Evolutionary conservation across 2,329 filamentous ascomycete species (phyloP).

Genomic region (Allantophomopsis cytisporea): DNA sequence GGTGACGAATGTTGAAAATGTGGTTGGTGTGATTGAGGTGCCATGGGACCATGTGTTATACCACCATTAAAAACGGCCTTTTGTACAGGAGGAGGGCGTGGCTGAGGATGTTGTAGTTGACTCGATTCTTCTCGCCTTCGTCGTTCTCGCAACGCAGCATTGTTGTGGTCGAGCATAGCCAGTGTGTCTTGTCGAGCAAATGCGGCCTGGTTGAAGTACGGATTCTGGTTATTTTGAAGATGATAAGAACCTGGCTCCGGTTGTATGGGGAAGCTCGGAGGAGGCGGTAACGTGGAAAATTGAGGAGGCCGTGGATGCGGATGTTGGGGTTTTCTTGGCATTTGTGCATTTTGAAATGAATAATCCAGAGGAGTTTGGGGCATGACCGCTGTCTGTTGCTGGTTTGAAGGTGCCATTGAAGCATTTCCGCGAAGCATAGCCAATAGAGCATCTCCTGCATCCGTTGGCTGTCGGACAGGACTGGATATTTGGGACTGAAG

Average conservation of each 20-base stretch:
- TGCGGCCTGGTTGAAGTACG: slow-evolving; percentile 4
- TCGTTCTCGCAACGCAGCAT: slow-evolving; percentile 4
- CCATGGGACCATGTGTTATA: slow-evolving; percentile 15
- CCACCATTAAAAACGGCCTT: slow-evolving; percentile 32
- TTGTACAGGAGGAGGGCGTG: slow-evolving; percentile 37
- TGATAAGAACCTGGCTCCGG: slow-evolving; percentile 9
- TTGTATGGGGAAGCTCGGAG: slow-evolving; percentile 31
- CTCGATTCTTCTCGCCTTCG: slow-evolving; percentile 10
- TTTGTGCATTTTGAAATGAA: slow-evolving; percentile 29
- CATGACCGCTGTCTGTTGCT: slow-evolving; percentile 4
- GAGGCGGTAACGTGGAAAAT: slow-evolving; percentile 28
- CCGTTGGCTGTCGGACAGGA: slow-evolving; percentile 4
- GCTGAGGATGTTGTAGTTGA: slow-evolving; percentile 20
- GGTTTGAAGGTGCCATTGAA: slow-evolving; percentile 3
- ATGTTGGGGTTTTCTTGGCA: slow-evolving; percentile 44
- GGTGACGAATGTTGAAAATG: neutral
- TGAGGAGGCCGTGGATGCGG: slow-evolving; percentile 31
- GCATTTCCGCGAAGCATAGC: slow-evolving; percentile 30
- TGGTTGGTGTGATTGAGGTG: slow-evolving; percentile 15
- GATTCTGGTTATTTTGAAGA: slow-evolving; percentile 11
- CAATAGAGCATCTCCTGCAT: slow-evolving; percentile 32
- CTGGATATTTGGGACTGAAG: slow-evolving; percentile 20
- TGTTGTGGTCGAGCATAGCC: slow-evolving; percentile 1
- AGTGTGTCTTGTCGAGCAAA: neutral
- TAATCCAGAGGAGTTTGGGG: slow-evolving; percentile 43